A percentile compares a stretch with the other conserved stretches of the same genome.
Evolutionary conservation across 2,329 filamentous ascomycete genomes (phyloP).

Genomic region (Xylariaceae sp.): DNA sequence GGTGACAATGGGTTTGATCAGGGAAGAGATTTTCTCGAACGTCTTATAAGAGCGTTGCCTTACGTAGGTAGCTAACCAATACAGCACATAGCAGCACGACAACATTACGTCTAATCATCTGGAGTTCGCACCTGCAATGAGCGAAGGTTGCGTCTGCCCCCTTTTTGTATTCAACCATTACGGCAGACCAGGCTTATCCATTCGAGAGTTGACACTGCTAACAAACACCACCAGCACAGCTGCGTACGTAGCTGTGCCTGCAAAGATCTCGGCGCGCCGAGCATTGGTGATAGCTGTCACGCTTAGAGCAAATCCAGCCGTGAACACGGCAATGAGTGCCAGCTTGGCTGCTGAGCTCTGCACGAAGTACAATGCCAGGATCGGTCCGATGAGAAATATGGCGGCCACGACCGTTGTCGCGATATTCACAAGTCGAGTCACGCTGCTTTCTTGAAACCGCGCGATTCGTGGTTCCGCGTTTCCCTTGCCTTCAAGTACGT

Average conservation of each 20-base stretch:
- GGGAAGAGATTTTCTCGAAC: slow-evolving; percentile 7
- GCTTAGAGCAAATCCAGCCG: slow-evolving; percentile 15
- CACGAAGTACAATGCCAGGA: slow-evolving; percentile 3
- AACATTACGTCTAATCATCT: too few relatives aligned
- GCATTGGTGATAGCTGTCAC: slow-evolving; percentile 19
- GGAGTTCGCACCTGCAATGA: too few relatives aligned
- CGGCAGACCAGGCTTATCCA: too few relatives aligned
- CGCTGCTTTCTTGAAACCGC: slow-evolving; percentile 5
- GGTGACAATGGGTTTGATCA: slow-evolving; percentile 9
- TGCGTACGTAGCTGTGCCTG: slow-evolving; percentile 17
- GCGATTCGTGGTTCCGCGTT: slow-evolving; percentile 2
- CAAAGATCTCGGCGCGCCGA: slow-evolving; percentile 17
- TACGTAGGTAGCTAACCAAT: too few relatives aligned
- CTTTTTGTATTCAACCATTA: too few relatives aligned
- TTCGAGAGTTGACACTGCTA: slow-evolving; percentile 4
- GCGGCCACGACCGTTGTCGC: slow-evolving; percentile 4
- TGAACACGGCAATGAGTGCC: slow-evolving; percentile 14
- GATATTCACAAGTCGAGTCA: not conserved
- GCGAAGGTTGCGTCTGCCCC: too few relatives aligned
- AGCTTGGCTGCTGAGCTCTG: slow-evolving; percentile 25
- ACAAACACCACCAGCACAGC: slow-evolving; percentile 10
- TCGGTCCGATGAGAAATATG: slow-evolving; percentile 8
- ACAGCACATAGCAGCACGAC: too few relatives aligned
- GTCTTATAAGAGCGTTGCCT: too few relatives aligned
- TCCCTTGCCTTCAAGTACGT: not conserved